These are phyloP conservation scores for Phytophthora chlamydospora DNA, from an alignment of 352 stramenopile species.

Conservation along the genomic window DNA sequence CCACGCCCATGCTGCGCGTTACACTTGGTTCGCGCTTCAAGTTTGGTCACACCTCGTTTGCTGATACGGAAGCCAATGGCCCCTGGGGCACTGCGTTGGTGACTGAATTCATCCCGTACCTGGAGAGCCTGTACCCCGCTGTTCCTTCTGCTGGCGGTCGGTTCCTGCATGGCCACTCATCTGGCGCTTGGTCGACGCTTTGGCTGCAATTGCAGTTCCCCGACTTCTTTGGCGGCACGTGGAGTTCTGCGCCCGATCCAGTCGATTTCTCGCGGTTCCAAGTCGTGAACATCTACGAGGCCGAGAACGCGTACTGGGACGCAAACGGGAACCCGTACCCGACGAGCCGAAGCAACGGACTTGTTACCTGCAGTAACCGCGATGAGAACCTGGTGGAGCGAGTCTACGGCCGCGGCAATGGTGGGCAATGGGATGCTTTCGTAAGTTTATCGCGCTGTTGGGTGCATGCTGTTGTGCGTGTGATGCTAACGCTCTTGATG, in stretches of 20 bases:
- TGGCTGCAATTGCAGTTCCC: slow-evolving; percentile 81
- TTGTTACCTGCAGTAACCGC: slow-evolving; percentile 62
- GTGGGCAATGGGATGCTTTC: slow-evolving; percentile 80
- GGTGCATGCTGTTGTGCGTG: neutral
- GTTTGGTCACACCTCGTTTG: slow-evolving; percentile 81
- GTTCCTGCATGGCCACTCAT: slow-evolving; percentile 78
- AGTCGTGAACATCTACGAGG: slow-evolving; percentile 73
- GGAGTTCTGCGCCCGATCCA: slow-evolving; percentile 74
- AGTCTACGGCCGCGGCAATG: slow-evolving; percentile 68
- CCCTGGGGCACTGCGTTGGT: slow-evolving; percentile 74
- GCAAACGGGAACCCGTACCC: slow-evolving; percentile 56
- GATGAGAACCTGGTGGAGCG: slow-evolving; percentile 79
- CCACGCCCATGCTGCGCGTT: slow-evolving; percentile 69
- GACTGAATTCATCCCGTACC: slow-evolving; percentile 69
- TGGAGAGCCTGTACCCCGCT: slow-evolving; percentile 59
- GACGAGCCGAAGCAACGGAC: slow-evolving; percentile 58
- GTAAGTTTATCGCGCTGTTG: slow-evolving; percentile 44
- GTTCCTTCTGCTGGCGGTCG: slow-evolving; percentile 42
- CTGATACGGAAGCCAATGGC: slow-evolving; percentile 65
- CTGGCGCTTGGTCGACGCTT: slow-evolving; percentile 69
- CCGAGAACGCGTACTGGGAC: slow-evolving; percentile 80
- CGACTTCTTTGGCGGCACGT: slow-evolving; percentile 74
- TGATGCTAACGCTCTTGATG: slow-evolving; percentile 16
- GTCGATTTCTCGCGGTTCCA: slow-evolving; percentile 79
- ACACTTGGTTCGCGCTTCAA: slow-evolving; percentile 77